Evolutionary conservation across 1,139 yeast genomes (phyloP), one percentile per base, ranked within the genome.

Genomic region (Pichia sp.): DNA sequence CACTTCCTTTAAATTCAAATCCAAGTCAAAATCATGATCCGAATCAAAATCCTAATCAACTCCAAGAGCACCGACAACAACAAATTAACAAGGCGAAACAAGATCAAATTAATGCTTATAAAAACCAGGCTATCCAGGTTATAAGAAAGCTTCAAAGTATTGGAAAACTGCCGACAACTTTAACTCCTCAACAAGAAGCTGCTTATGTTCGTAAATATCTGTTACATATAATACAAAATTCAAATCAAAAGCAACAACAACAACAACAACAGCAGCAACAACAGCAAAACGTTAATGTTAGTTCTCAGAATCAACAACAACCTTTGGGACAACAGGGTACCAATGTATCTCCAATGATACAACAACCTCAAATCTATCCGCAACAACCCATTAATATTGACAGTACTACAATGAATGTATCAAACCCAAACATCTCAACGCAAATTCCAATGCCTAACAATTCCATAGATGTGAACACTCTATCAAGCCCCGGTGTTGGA

Each of bases 181-280:
- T 66, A 31, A 58, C 66, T 4, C 63, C 59, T 2, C 68, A 65
- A 44, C 68, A 67, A 49, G 70, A 69, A 46, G 70, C 65, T 46
- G 64, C 64, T 44, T 71, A 69, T 36, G 61, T 69, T 40, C 68
- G 65, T 46, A 69, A 67, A 49, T 63, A 59, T 46, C 46, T 63
- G 39, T 48, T 54, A 27, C 64, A 60, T 37, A 48, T 60, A 35
- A 41, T 60, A 16, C 52, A 49, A 39, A 42, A 48, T 26, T 42
- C 50, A 31, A 52, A 46, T 39, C 46, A 45, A 29, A 42, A 35
- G 8, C 36, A 30, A 8, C 39, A 40, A 20, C 47, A 43, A 33
- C 56, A 7, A 16, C n/a, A n/a, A n/a, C n/a, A n/a, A n/a, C n/a
- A n/a, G n/a, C 6, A 6, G n/a, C 5, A 54, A 32, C 57, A 54